Evolutionary conservation across 305 asterid genomes (phyloP).

Genomic region (Salvia sclarea): DNA sequence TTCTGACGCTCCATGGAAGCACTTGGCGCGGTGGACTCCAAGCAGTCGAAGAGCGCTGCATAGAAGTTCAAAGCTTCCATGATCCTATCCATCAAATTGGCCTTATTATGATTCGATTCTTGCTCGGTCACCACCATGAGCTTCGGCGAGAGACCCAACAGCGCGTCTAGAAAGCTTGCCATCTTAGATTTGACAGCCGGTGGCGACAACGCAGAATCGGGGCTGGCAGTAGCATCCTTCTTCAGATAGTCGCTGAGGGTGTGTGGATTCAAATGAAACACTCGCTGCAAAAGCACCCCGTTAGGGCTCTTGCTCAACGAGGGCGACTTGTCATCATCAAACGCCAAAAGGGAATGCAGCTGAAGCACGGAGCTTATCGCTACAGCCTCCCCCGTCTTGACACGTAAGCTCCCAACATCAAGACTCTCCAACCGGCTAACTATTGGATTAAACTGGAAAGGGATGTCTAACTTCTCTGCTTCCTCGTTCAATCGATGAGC

Average conservation of each 20-base stretch:
- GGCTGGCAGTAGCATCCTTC: constrained; percentile 15
- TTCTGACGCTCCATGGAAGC: constrained; percentile 52
- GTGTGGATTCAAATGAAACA: constrained; percentile 19
- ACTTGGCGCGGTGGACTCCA: constrained; percentile 57
- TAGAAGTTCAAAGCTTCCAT: constrained; percentile 59
- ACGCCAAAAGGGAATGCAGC: constrained; percentile 53
- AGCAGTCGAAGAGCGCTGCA: constrained; percentile 72
- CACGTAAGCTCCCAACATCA: constrained; percentile 45
- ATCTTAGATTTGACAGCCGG: constrained; percentile 41
- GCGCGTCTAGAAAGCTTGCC: constrained; percentile 42
- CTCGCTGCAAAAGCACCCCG: neutral
- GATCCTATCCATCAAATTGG: constrained; percentile 56
- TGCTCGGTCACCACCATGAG: constrained; percentile 69
- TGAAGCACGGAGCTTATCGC: constrained; percentile 58
- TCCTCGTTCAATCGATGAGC: constrained; percentile 48
- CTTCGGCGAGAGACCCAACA: constrained; percentile 65
- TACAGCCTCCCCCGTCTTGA: constrained; percentile 66
- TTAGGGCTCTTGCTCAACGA: constrained; percentile 6
- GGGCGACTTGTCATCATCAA: constrained; percentile 40
- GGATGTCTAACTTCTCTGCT: constrained; percentile 62
- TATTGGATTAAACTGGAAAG: constrained; percentile 59
- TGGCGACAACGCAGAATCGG: constrained; percentile 15
- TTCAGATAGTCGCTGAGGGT: constrained; percentile 22
- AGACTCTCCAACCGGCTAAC: constrained; percentile 54
- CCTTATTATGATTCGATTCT: constrained; percentile 64